Conservation (phyloP, 2,329 filamentous ascomycete species). For the Curvularia lunata region DNA sequence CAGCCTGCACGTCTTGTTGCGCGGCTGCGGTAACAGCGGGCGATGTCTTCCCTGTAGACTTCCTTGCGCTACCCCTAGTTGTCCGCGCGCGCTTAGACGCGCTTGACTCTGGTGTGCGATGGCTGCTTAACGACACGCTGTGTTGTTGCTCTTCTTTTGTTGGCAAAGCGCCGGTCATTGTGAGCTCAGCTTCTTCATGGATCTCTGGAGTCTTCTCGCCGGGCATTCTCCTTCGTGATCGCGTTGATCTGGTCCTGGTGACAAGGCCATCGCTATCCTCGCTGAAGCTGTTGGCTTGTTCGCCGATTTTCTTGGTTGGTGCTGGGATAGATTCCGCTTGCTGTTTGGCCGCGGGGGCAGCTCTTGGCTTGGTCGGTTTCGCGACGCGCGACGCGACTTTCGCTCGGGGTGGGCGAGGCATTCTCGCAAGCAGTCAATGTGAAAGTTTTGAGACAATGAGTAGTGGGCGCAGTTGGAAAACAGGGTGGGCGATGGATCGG, state of each 20-base stretch:
- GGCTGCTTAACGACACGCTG: constrained; percentile 13
- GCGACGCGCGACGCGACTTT: constrained; percentile 48
- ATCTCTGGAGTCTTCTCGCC: constrained; percentile 26
- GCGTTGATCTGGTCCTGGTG: constrained; percentile 33
- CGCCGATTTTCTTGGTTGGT: constrained; percentile 19
- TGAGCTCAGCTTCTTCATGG: constrained; percentile 33
- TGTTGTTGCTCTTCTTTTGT: constrained; percentile 15
- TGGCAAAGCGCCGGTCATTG: constrained; percentile 49
- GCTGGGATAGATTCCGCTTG: constrained; percentile 25
- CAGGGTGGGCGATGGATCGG: constrained; percentile 7
- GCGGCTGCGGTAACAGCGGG: constrained; percentile 10
- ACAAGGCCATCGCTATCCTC: constrained; percentile 49
- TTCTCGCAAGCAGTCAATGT: constrained; percentile 22
- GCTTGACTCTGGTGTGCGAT: constrained; percentile 31
- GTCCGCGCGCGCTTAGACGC: constrained; percentile 24
- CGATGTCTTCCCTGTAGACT: constrained; percentile 24
- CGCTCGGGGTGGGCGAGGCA: constrained; percentile 48
- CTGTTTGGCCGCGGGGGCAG: constrained; percentile 30
- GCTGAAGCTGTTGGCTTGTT: constrained; percentile 35
- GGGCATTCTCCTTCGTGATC: constrained; percentile 28
- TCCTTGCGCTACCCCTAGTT: constrained; percentile 28
- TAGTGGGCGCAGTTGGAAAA: constrained; percentile 16
- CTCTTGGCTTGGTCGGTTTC: constrained; percentile 27
- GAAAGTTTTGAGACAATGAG: neutral
- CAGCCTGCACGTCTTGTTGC: constrained; percentile 20